Base-by-base conservation (phyloP, 345 rosid genomes). In the Eucalyptus cloeziana region DNA sequence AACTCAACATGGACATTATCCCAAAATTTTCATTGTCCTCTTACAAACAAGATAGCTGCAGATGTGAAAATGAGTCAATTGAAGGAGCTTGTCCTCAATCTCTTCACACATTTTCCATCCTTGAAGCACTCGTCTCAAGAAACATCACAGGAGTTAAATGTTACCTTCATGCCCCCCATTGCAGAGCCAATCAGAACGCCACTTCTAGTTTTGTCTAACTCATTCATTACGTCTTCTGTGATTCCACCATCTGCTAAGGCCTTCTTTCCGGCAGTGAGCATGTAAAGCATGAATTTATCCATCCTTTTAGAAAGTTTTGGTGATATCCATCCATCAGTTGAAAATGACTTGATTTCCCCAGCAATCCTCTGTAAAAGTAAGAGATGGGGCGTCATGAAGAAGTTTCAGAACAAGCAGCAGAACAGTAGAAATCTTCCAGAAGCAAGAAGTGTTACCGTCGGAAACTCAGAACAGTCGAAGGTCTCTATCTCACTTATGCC, bases 281-380 rank as follows among this genome's bases (percentile, higher is more conserved):
- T 93, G 92, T 97, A 97, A 90, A 96, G 97, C 99, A 97, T 96
- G 93, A 96, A 97, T 89, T 96, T 96, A 86, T 97, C 99, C 99
- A 97, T 96, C 93, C 99, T 93, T 94, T 94, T 95, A 10, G 99
- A 94, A 81, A 96, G 93, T 88, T 97, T 97, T 50, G 99, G 99
- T 64, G 96, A 95, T 85, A 97, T 90, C 97, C 95, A 95, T 89
- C 99, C 99, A 89, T 97, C 99, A 67, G 96, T 93, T 47, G 99
- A 95, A 88, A 95, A 94, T 49, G 94, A 92, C 92, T 96, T 96
- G 81, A 97, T 96, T 93, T 97, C 99, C 89, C 97, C 99, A 11
- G 99, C 99, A 91, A 97, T 97, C 93, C 95, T 95, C 99, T 97
- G 91, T 40, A 87, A 80, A 79, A 67, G 67, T 49, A 45, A 89